Evolutionary conservation across 1,139 yeast genomes (phyloP), one percentile per base, ranked within the genome.

Genomic region (Kodamaea anthophila): DNA sequence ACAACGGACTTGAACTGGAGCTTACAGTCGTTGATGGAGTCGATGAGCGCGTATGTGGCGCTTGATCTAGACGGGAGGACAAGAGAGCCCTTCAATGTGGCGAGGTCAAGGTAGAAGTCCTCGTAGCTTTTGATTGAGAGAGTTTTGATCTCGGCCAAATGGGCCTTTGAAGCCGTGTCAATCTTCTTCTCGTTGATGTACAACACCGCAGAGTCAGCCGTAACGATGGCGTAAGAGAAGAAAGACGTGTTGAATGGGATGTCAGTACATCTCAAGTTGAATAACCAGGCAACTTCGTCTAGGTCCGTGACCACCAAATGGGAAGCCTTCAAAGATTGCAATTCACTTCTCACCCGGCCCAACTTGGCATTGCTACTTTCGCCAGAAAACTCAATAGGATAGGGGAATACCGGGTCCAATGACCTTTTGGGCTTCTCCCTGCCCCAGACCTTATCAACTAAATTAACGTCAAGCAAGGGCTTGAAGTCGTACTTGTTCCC

Each of bases 211-310:
- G 40, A 26, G 5, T 55, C 44, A 9, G 39, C 28, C 2, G 65
- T 51, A 9, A 73, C 47, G 2, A 71, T 51, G 2, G 60, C 48
- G 41, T 71, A 73, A 5, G 70, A 49, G 42, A 68, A 73, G 39
- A 74, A 73, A 1, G 70, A 70, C 0, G 79, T 77, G 32, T 64
- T 58, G 41, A 55, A 73, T 2, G 68, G 67, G 21, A 66, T 56
- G 33, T 67, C 70, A 32, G 65, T 71, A 12, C 66, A 51, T 29
- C 79, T 53, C 29, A 72, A 47, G 38, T 73, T 73, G 31, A 73
- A 58, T 24, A 73, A 46, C 78, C 78, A 73, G 1, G 77, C 77
- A 31, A 72, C 53, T 30, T 72, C 76, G 45, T 73, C 78, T 18
- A 73, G 49, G 12, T 69, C 66, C 8, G 66, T 57, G 3, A 70